These are phyloP conservation scores for Taphrina communis DNA, from an alignment of 1,139 yeast genomes.

Conservation along the genomic window DNA sequence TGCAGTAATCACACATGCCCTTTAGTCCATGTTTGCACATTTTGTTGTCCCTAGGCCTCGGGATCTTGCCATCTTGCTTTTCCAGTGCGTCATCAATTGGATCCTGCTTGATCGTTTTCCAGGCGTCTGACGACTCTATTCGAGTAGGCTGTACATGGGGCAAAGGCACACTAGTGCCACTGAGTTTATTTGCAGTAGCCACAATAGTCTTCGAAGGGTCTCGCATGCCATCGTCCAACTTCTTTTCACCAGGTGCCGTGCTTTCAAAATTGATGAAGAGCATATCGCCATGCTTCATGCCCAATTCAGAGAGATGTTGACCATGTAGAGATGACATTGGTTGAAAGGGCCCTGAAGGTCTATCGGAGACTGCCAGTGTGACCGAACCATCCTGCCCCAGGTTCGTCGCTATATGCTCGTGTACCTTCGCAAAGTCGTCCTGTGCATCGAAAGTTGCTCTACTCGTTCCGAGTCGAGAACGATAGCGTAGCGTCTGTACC, in stretches of 20 bases:
- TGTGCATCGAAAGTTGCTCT: slow-evolving; percentile 10
- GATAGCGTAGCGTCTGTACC: slow-evolving; percentile 32
- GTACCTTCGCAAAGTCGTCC: slow-evolving; percentile 26
- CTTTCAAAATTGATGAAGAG: slow-evolving; percentile 29
- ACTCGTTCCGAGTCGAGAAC: slow-evolving; percentile 28
- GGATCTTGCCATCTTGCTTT: slow-evolving; percentile 71
- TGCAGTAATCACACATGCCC: slow-evolving; percentile 98
- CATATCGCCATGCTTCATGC: slow-evolving; percentile 54
- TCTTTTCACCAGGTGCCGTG: background rate
- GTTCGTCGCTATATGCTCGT: slow-evolving; percentile 17
- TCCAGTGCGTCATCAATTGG: slow-evolving; percentile 74
- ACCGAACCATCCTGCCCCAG: slow-evolving; percentile 46
- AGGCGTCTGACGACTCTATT: slow-evolving; percentile 35
- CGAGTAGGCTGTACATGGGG: slow-evolving; percentile 8
- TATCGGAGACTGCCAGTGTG: slow-evolving; percentile 48
- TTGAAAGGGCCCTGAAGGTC: slow-evolving; percentile 62
- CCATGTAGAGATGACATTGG: slow-evolving; percentile 57
- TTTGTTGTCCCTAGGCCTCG: slow-evolving; percentile 60
- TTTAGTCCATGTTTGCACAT: slow-evolving; percentile 87
- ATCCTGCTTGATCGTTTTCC: slow-evolving; percentile 51
- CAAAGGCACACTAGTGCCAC: slow-evolving; percentile 44
- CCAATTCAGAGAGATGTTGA: slow-evolving; percentile 60
- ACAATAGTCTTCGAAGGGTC: slow-evolving; percentile 5
- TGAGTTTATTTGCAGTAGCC: slow-evolving; percentile 43
- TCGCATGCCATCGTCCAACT: background rate